These are phyloP conservation scores for Starmerella powellii DNA, from an alignment of 805 yeast genomes.

Conservation along the genomic window DNA sequence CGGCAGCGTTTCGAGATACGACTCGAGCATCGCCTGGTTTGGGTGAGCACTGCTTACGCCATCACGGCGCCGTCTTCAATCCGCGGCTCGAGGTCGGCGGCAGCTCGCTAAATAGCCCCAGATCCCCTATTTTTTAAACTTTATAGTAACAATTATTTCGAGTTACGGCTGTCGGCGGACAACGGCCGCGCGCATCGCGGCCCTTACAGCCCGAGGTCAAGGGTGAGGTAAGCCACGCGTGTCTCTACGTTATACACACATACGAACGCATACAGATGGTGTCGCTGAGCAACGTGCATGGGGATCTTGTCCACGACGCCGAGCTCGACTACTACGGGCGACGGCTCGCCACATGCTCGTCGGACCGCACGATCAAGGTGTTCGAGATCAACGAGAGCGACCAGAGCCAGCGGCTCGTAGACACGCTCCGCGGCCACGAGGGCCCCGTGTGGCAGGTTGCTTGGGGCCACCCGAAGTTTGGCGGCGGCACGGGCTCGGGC, in stretches of 20 bases:
- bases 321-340: slow-evolving; percentile 94
- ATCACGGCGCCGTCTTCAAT: too few species aligned
- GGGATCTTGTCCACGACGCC: slow-evolving; percentile 90
- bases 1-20: slow-evolving; percentile 81
- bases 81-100: too few species aligned
- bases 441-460: slow-evolving; percentile 99
- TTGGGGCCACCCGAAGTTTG: slow-evolving; percentile 99
- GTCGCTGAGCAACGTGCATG: slow-evolving; percentile 81
- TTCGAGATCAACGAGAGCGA: slow-evolving; percentile 67
- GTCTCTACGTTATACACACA: not conserved
- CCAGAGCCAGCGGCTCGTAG: slow-evolving; percentile 66
- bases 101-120: too few species aligned
- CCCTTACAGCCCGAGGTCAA: too few species aligned
- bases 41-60: not conserved
- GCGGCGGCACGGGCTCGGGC: slow-evolving; percentile 36
- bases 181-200: too few species aligned
- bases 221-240: too few species aligned
- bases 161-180: too few species aligned
- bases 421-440: slow-evolving; percentile 78
- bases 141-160: too few species aligned
- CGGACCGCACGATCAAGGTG: slow-evolving; percentile 89
- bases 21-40: slow-evolving; percentile 39
- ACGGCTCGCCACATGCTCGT: slow-evolving; percentile 88
- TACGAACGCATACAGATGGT: slow-evolving; percentile 36
- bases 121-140: too few species aligned